These are phyloP conservation scores for Kodamaea leandrae DNA, from an alignment of 805 yeast genomes.

Conservation along the genomic window DNA sequence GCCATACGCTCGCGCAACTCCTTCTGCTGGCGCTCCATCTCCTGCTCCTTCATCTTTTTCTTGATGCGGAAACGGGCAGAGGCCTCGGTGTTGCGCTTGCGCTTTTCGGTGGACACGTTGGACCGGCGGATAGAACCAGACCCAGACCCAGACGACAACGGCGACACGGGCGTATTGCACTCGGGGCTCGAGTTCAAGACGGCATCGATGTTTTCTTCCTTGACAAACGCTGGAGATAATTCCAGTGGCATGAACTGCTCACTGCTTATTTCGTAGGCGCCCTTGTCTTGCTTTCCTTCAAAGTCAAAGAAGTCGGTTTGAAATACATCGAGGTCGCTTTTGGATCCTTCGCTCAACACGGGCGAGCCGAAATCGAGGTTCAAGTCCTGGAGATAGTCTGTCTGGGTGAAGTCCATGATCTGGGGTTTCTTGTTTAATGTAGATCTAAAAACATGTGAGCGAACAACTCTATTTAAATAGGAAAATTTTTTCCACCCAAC, in stretches of 20 bases:
- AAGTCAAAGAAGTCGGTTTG: conserved; percentile 40
- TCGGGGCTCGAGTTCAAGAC: conserved; percentile 3
- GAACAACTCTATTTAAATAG: not conserved
- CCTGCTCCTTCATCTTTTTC: conserved; percentile 89
- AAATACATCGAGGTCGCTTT: conserved; percentile 38
- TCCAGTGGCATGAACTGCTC: not conserved
- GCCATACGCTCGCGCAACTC: conserved; percentile 69
- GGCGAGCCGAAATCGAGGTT: conserved; percentile 36
- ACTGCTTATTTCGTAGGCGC: conserved; percentile 3
- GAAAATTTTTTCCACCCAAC: not conserved
- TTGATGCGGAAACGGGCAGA: conserved; percentile 90
- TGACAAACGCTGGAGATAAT: not conserved
- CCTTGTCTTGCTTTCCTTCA: conserved; percentile 28
- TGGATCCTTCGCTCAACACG: conserved; percentile 9
- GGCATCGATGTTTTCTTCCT: not conserved
- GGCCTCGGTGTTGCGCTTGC: conserved; percentile 90
- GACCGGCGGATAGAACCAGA: conserved; percentile 6
- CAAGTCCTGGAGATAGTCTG: conserved; percentile 39
- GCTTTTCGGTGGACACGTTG: conserved; percentile 60
- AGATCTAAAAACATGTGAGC: not conserved
- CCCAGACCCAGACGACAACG: conserved; percentile 4
- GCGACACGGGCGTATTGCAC: conserved; percentile 4
- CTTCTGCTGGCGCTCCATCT: conserved; percentile 73
- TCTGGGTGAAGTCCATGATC: conserved; percentile 40
- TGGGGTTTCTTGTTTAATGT: conserved; percentile 2